phyloP scores from a whole-genome alignment of 352 stramenopile species.

The Blastocystis sp. region DNA sequence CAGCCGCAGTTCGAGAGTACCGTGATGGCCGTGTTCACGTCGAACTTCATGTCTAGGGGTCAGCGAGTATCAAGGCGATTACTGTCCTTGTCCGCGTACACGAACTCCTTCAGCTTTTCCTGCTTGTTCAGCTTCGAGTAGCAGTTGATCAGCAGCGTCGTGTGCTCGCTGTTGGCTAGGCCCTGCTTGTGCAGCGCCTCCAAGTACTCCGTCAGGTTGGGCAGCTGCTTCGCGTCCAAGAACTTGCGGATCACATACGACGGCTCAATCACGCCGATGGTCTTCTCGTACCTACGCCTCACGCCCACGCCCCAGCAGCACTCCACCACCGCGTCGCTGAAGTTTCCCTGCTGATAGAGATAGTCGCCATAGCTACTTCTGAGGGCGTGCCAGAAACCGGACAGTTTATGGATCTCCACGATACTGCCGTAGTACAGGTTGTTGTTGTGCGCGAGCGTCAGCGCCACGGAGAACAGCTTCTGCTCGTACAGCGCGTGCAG shows the following conservation, averaged over 20 bases:
- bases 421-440: constrained; percentile 90
- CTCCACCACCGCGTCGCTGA: constrained; percentile 88
- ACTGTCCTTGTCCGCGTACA: constrained; percentile 79
- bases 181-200: constrained; percentile 81
- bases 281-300: constrained; percentile 72
- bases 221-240: constrained; percentile 91
- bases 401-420: constrained; percentile 82
- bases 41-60: constrained; percentile 77
- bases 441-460: constrained; percentile 87
- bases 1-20: constrained; percentile 85
- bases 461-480: constrained; percentile 92
- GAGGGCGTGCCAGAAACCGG: background rate
- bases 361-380: constrained; percentile 86
- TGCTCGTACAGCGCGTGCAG: constrained; percentile 91
- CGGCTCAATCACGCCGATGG: constrained; percentile 85
- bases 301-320: constrained; percentile 84
- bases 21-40: constrained; percentile 84
- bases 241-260: constrained; percentile 96
- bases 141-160: constrained; percentile 86
- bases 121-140: constrained; percentile 84
- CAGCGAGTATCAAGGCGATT: constrained; percentile 45
- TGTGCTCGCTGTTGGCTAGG: constrained; percentile 85
- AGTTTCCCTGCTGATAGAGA: constrained; percentile 93
- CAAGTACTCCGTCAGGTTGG: constrained; percentile 91
- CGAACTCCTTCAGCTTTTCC: constrained; percentile 86